A percentile compares a stretch with the other conserved stretches of the same genome.
Evolutionary conservation across 345 rosid species (phyloP).

Genomic region (Psidium guajava): DNA sequence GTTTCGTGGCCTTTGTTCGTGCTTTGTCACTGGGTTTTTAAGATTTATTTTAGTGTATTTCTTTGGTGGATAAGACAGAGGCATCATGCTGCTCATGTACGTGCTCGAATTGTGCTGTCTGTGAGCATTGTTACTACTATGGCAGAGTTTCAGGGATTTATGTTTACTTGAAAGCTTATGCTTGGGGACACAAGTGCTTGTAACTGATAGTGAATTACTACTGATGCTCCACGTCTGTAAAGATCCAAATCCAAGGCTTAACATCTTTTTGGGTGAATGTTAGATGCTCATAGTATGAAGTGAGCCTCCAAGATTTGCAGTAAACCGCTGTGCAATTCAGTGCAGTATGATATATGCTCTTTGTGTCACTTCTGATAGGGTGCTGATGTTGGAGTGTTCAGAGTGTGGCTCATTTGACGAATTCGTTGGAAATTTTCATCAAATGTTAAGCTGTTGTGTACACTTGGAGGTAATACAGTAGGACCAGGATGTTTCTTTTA

Average conservation of each 20-base stretch:
- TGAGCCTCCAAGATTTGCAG: not conserved
- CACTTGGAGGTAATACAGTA: constrained; percentile 38
- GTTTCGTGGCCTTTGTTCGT: not conserved
- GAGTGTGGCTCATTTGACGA: constrained; percentile 11
- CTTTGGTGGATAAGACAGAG: not conserved
- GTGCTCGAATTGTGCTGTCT: not conserved
- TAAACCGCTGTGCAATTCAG: not conserved
- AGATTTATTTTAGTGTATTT: not conserved
- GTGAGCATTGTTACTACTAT: not conserved
- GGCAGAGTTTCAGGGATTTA: not conserved
- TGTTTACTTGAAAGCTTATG: not conserved
- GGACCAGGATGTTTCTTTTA: not conserved
- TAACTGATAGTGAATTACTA: not conserved
- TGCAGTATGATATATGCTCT: not conserved
- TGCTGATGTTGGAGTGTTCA: constrained; percentile 35
- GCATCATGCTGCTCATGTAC: not conserved
- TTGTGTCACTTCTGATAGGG: constrained; percentile 12
- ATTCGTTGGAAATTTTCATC: not conserved
- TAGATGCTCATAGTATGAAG: not conserved
- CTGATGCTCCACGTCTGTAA: not conserved
- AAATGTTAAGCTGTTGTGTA: not conserved
- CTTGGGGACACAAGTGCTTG: not conserved
- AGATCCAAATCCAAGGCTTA: not conserved
- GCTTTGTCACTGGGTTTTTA: not conserved
- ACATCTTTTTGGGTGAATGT: not conserved